Percentiles rank a stretch among this genome's conserved stretches.
phyloP scores from a whole-genome alignment of 1,139 yeast species.

The Barnettozyma hawaiiensis region DNA sequence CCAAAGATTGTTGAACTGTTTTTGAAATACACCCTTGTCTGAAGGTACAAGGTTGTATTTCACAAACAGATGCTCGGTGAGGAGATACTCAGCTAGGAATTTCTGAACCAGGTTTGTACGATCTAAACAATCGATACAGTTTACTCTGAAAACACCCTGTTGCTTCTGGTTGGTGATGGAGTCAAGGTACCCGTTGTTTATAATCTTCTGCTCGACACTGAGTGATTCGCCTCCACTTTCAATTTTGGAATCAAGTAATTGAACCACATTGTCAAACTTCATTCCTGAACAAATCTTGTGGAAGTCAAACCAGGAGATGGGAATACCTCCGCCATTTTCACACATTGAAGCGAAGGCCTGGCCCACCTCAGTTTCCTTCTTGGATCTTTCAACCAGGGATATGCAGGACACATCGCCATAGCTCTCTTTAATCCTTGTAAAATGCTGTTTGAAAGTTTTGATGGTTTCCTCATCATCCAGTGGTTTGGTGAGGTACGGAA shows the following conservation, averaged over 20 bases:
- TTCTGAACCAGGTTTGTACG: slow-evolving; percentile 38
- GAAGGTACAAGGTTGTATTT: slow-evolving; percentile 23
- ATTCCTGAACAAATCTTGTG: slow-evolving; percentile 36
- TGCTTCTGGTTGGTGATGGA: slow-evolving; percentile 24
- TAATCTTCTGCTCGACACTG: slow-evolving; percentile 17
- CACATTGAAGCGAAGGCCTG: slow-evolving; percentile 28
- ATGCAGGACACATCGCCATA: slow-evolving; percentile 30
- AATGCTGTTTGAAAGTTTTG: slow-evolving; percentile 29
- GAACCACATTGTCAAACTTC: slow-evolving; percentile 33
- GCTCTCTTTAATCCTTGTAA: slow-evolving; percentile 23
- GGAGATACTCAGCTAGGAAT: slow-evolving; percentile 27
- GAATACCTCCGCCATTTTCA: slow-evolving; percentile 17
- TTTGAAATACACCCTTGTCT: slow-evolving; percentile 18
- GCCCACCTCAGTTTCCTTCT: slow-evolving; percentile 34
- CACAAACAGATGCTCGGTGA: slow-evolving; percentile 25
- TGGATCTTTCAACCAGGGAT: slow-evolving; percentile 34
- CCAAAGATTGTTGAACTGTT: slow-evolving; percentile 33
- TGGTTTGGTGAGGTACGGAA: slow-evolving; percentile 31
- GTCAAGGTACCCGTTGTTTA: slow-evolving; percentile 31
- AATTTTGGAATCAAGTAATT: slow-evolving; percentile 25
- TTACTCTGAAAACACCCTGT: slow-evolving; percentile 34
- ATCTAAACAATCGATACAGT: slow-evolving; percentile 40
- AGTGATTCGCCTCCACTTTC: slow-evolving; percentile 9
- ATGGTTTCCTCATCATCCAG: slow-evolving; percentile 26
- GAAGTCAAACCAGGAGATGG: slow-evolving; percentile 40